Conservation (phyloP, 2,329 filamentous ascomycete species). For the Epichloe sp. region DNA sequence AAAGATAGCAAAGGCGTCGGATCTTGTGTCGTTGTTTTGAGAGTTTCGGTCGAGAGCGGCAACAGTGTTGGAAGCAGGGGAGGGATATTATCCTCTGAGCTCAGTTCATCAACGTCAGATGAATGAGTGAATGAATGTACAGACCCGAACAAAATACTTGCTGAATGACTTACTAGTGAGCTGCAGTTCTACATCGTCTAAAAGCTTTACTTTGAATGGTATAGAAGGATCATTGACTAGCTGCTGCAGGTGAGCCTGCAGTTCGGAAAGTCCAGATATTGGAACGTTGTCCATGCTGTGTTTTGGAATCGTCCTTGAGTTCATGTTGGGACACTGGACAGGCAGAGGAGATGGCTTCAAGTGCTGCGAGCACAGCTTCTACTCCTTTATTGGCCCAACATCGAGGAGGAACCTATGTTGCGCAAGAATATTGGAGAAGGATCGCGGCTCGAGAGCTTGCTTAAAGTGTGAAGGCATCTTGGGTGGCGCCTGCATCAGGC, state of each 20-base stretch:
- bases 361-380: too few species aligned
- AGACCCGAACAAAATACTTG: neutral
- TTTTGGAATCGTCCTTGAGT: slow-evolving; percentile 21
- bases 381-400: too few species aligned
- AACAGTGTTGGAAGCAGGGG: slow-evolving; percentile 39
- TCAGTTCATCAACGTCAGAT: neutral
- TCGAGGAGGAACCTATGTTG: too few species aligned
- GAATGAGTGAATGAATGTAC: neutral
- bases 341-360: neutral
- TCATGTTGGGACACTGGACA: slow-evolving; percentile 11
- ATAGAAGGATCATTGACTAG: slow-evolving; percentile 31
- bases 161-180: slow-evolving; percentile 31
- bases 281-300: slow-evolving; percentile 29
- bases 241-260: slow-evolving; percentile 39
- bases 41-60: slow-evolving; percentile 38
- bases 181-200: slow-evolving; percentile 47
- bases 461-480: too few species aligned
- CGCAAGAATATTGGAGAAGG: too few species aligned
- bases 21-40: slow-evolving; percentile 37
- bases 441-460: too few species aligned
- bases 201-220: slow-evolving; percentile 33
- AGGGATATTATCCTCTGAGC: slow-evolving; percentile 36
- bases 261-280: slow-evolving; percentile 38
- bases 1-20: slow-evolving; percentile 38
- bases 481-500: too few species aligned